These are phyloP conservation scores for Porcisia deanei DNA, from an alignment of 208 protist species.

Conservation along the genomic window DNA sequence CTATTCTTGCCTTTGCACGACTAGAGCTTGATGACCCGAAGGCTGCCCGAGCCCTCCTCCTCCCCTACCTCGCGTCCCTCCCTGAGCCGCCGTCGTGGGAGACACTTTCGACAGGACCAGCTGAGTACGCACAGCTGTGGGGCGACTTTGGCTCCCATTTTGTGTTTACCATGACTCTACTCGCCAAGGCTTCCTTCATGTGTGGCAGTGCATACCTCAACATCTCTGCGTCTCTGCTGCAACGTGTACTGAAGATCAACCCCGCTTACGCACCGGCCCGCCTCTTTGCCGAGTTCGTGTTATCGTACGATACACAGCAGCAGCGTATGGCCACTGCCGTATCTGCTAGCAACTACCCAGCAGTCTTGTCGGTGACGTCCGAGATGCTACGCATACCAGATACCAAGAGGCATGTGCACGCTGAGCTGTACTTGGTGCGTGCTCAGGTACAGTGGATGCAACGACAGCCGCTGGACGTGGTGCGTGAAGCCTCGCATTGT, in stretches of 20 bases:
- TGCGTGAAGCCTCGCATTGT: constrained; percentile 68
- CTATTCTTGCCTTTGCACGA: constrained; percentile 60
- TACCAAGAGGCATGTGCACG: constrained; percentile 41
- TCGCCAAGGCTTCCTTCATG: constrained; percentile 81
- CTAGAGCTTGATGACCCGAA: constrained; percentile 52
- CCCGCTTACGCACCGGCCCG: constrained; percentile 62
- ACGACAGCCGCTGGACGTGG: constrained; percentile 37
- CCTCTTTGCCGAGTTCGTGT: constrained; percentile 66
- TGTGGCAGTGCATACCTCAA: constrained; percentile 72
- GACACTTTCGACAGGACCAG: background rate
- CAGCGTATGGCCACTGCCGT: constrained; percentile 31
- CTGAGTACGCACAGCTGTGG: constrained; percentile 35
- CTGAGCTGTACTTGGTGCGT: constrained; percentile 44
- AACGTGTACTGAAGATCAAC: constrained; percentile 58
- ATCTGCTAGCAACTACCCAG: constrained; percentile 26
- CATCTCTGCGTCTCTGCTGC: constrained; percentile 66
- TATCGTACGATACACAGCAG: constrained; percentile 62
- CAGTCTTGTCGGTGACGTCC: constrained; percentile 37
- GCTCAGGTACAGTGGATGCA: constrained; percentile 48
- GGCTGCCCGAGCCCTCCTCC: constrained; percentile 53
- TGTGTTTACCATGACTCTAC: constrained; percentile 57
- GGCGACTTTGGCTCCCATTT: constrained; percentile 61
- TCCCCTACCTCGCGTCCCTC: constrained; percentile 72
- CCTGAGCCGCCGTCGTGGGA: constrained; percentile 30
- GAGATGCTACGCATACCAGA: constrained; percentile 61